Evolutionary conservation across 2,329 filamentous ascomycete species (phyloP).

Genomic region (Fusarium austroafricanum): DNA sequence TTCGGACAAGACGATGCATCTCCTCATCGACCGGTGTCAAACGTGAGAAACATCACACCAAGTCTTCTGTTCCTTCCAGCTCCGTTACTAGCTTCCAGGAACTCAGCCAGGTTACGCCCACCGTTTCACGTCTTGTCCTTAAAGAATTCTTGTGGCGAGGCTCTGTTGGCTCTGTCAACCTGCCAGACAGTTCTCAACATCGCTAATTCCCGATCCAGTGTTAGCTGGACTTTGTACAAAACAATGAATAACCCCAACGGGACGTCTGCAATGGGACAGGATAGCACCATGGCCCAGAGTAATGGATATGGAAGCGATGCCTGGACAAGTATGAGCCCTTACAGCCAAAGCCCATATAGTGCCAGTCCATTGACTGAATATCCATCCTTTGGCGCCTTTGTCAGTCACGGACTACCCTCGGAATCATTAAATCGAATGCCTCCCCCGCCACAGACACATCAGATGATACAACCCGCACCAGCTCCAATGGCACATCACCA

Average conservation of each 20-base stretch:
- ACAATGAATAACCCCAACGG: slow-evolving; percentile 52
- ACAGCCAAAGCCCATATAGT: slow-evolving; percentile 69
- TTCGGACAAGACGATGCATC: slow-evolving; percentile 43
- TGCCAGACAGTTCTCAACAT: neutral
- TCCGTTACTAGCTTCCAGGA: slow-evolving; percentile 26
- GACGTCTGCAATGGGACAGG: slow-evolving; percentile 48
- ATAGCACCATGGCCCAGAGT: slow-evolving; percentile 49
- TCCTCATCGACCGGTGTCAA: slow-evolving; percentile 33
- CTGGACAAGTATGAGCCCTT: slow-evolving; percentile 69
- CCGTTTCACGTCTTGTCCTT: slow-evolving; percentile 15
- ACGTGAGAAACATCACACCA: slow-evolving; percentile 43
- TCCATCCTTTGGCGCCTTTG: slow-evolving; percentile 66
- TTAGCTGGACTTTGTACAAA: slow-evolving; percentile 36
- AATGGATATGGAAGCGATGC: slow-evolving; percentile 56
- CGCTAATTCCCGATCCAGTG: slow-evolving; percentile 23
- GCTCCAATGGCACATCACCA: slow-evolving; percentile 66
- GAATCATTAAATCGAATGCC: slow-evolving; percentile 65
- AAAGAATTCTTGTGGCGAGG: slow-evolving; percentile 1
- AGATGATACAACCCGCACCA: slow-evolving; percentile 49
- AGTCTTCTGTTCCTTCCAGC: slow-evolving; percentile 17
- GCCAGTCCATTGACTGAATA: slow-evolving; percentile 74
- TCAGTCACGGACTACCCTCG: slow-evolving; percentile 63
- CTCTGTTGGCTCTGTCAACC: slow-evolving; percentile 4
- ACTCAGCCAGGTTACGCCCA: slow-evolving; percentile 15
- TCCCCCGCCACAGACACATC: slow-evolving; percentile 62